These are phyloP conservation scores for Escovopsis sp. DNA, from an alignment of 2,329 filamentous ascomycete species.

Conservation along the genomic window DNA sequence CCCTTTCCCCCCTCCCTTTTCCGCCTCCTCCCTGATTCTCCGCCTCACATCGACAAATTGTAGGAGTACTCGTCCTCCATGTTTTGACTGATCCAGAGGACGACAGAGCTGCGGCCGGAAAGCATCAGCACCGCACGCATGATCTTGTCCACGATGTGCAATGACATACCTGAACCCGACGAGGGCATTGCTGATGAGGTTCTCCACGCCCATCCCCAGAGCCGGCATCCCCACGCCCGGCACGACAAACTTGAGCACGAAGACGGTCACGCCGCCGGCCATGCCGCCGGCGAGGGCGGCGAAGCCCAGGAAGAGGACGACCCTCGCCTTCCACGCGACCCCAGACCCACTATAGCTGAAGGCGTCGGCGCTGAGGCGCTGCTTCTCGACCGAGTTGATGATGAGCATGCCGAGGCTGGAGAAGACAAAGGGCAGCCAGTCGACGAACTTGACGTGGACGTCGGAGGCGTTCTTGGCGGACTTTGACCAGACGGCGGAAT, in stretches of 20 bases:
- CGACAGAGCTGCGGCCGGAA: constrained; percentile 34
- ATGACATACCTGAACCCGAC: constrained; percentile 42
- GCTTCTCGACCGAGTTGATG: constrained; percentile 56
- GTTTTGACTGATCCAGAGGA: constrained; percentile 56
- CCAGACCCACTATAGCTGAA: constrained; percentile 48
- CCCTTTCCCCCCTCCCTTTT: background rate
- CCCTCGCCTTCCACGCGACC: constrained; percentile 54
- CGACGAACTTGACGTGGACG: constrained; percentile 49
- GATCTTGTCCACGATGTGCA: too few species aligned
- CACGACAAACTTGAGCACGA: constrained; percentile 51
- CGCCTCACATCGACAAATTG: constrained; percentile 42
- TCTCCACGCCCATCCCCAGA: constrained; percentile 50
- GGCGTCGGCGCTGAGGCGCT: constrained; percentile 46
- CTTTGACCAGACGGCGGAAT: constrained; percentile 53
- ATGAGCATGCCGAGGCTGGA: constrained; percentile 54
- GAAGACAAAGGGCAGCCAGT: constrained; percentile 57
- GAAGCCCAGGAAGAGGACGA: constrained; percentile 53
- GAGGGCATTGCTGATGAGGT: constrained; percentile 49
- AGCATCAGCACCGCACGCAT: background rate
- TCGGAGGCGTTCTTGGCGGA: constrained; percentile 43
- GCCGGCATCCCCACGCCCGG: constrained; percentile 42
- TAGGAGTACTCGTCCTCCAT: constrained; percentile 61
- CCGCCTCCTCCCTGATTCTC: background rate
- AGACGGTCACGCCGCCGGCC: constrained; percentile 54
- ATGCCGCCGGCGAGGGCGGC: constrained; percentile 51